Percentiles rank a stretch among this genome's conserved stretches.
phyloP scores from a whole-genome alignment of 1,284 basidiomycete species.

The Cystobasidium slooffiae region DNA sequence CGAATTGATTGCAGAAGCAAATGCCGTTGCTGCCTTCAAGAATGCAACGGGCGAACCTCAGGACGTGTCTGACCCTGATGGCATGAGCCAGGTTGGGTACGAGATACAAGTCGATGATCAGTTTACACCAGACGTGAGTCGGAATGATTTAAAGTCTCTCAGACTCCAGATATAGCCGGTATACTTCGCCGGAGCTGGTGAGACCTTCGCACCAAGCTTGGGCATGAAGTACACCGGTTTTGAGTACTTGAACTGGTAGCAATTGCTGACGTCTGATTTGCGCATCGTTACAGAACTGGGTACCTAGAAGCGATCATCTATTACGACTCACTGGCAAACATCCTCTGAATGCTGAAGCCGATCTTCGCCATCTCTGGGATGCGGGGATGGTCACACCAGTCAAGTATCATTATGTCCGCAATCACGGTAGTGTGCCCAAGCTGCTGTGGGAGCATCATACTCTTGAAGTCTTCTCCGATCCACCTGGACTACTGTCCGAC shows the following conservation, averaged over 20 bases:
- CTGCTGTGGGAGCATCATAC: slow-evolving; percentile 46
- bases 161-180: not conserved
- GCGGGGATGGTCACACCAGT: slow-evolving; percentile 47
- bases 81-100: slow-evolving; percentile 40
- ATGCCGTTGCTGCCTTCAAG: slow-evolving; percentile 22
- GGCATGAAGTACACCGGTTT: too few species aligned
- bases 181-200: too few species aligned
- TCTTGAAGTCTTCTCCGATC: slow-evolving; percentile 44
- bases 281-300: slow-evolving; percentile 44
- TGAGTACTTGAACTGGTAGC: not conserved
- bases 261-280: slow-evolving; percentile 2
- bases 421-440: slow-evolving; percentile 46
- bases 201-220: too few species aligned
- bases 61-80: slow-evolving; percentile 17
- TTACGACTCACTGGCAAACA: slow-evolving; percentile 46
- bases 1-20: slow-evolving; percentile 40
- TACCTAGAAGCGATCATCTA: slow-evolving; percentile 44
- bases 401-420: slow-evolving; percentile 47
- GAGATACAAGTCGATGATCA: slow-evolving; percentile 49
- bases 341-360: slow-evolving; percentile 46
- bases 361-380: slow-evolving; percentile 44
- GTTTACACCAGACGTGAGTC: slow-evolving; percentile 24
- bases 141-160: not conserved
- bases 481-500: slow-evolving; percentile 31
- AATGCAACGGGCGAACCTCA: slow-evolving; percentile 43